Evolutionary conservation across 2,329 filamentous ascomycete genomes (phyloP), one percentile per base, ranked within the genome.

Genomic region (Ascosphaera aggregata): DNA sequence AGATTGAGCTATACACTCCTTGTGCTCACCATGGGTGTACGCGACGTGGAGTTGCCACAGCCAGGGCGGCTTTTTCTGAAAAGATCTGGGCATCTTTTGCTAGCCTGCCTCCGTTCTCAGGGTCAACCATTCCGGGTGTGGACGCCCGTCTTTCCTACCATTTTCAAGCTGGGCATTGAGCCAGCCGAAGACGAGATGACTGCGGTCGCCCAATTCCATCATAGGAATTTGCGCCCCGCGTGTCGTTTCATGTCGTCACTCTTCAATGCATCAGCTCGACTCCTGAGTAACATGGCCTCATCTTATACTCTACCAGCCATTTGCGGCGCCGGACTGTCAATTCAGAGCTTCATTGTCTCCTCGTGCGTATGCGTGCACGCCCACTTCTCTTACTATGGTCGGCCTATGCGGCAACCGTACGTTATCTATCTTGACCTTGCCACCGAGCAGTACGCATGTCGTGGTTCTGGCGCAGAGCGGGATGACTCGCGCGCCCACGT

Each of bases 331-430:
- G 41, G 38, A 22, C 30, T 11, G 37, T 45, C 20, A 45, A 44
- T 40, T 32, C 17, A 31, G 36, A 44, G 30, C 41, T 45, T 24
- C 43, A 38, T 19, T 5, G 30, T 31, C 43, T 44, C 19, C 16
- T 44, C n/a, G n/a, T 43, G 36, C 39, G 30, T 24, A 44, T 44
- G 42, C 44, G 44, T 36, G 18, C 24, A 18, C 40, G 19, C 32
- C 34, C 31, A n/a, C 16, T 46, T 44, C 40, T 34, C 44, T 36
- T 46, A 46, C 41, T 46, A 44, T 32, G 42, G 44, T 16, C 44
- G 44, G 18, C 44, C 42, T 16, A 17, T 27, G 4, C 34, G 34
- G 22, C 36, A 44, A 37, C 44, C 44, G 27, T 46, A 46, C 24
- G n/a, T 44, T 22, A 24, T 43, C 19, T 32, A 30, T 36, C 17